Percentiles rank a stretch among this genome's conserved stretches.
phyloP scores from a whole-genome alignment of 495 filamentous ascomycete genomes.

The Platismatia glauca region DNA sequence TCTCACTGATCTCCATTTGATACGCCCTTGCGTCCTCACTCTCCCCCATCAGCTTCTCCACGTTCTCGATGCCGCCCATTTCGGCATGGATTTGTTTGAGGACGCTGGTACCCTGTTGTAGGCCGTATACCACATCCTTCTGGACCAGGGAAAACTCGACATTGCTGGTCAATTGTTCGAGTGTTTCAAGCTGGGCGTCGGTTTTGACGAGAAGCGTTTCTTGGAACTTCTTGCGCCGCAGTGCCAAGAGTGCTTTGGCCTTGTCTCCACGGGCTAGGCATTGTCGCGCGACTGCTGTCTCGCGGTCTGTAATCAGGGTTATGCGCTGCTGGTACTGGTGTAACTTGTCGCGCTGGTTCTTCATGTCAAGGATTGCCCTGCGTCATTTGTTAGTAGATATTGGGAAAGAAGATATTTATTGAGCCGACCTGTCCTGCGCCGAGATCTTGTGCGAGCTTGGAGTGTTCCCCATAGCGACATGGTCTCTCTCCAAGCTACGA shows the following conservation, averaged over 20 bases:
- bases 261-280: conserved; percentile 70
- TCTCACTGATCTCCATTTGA: conserved; percentile 84
- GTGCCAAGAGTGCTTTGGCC: conserved; percentile 71
- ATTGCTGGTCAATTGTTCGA: conserved; percentile 72
- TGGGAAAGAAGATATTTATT: not conserved
- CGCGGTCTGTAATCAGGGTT: conserved; percentile 67
- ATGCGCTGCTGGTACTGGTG: conserved; percentile 90
- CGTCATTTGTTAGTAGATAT: not conserved
- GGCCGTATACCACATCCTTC: conserved; percentile 85
- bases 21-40: conserved; percentile 80
- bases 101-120: conserved; percentile 86
- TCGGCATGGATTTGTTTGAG: conserved; percentile 85
- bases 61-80: conserved; percentile 89
- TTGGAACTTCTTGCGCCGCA: conserved; percentile 95
- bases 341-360: conserved; percentile 92
- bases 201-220: conserved; percentile 83
- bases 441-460: conserved; percentile 60
- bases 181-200: conserved; percentile 77
- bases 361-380: conserved; percentile 92
- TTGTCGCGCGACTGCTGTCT: conserved; percentile 73
- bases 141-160: conserved; percentile 94
- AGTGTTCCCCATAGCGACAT: conserved; percentile 54
- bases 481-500: conserved; percentile 12
- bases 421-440: conserved; percentile 56
- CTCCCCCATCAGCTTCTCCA: conserved; percentile 90